Conservation (phyloP, 148 eudicot genomes). For the Camellia japonica region DNA sequence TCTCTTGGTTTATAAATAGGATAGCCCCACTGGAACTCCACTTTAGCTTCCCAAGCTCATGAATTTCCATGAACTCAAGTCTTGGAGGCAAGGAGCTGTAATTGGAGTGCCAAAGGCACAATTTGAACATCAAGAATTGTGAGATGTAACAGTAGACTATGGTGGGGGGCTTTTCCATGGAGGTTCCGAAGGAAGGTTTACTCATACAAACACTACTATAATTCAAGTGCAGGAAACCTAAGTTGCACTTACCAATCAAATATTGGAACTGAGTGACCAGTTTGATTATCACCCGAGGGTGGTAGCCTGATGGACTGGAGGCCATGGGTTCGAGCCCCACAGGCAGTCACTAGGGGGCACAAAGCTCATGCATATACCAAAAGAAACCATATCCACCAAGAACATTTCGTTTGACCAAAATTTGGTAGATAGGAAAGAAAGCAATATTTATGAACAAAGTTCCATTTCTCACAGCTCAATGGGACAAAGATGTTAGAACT, state of each 20-base stretch:
- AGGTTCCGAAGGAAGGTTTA: too few species aligned
- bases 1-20: background rate
- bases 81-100: conserved; percentile 6
- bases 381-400: background rate
- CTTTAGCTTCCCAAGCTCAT: background rate
- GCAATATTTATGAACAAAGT: background rate
- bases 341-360: too few species aligned
- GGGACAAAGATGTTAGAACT: background rate
- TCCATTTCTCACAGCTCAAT: conserved; percentile 5
- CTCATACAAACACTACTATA: too few species aligned
- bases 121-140: background rate
- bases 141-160: too few species aligned
- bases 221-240: too few species aligned
- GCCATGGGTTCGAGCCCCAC: too few species aligned
- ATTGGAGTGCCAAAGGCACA: background rate
- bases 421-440: background rate
- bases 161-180: too few species aligned
- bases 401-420: conserved; percentile 4
- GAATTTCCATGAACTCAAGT: background rate
- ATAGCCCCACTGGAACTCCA: background rate
- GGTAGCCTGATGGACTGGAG: too few species aligned
- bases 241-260: too few species aligned
- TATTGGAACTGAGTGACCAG: too few species aligned
- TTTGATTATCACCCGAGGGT: too few species aligned
- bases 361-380: background rate